Conservation (phyloP, 2,329 filamentous ascomycete species). For the Fusarium humuli region DNA sequence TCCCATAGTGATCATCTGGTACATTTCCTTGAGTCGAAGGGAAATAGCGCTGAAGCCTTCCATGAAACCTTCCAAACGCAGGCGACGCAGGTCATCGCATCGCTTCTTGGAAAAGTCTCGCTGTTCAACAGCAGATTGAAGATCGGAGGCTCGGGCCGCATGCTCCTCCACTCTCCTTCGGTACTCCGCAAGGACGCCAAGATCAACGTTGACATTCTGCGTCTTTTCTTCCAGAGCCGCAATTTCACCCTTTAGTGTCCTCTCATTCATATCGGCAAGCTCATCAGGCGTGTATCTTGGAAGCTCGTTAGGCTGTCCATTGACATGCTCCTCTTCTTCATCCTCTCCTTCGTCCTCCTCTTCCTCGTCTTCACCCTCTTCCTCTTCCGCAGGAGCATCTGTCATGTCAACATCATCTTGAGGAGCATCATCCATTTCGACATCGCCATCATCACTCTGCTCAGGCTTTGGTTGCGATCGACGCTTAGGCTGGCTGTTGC, state of each 20-base stretch:
- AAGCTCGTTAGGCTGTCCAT: conserved; percentile 66
- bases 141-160: conserved; percentile 82
- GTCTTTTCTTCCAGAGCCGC: conserved; percentile 75
- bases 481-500: conserved; percentile 44
- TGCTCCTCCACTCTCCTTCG: conserved; percentile 87
- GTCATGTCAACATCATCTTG: conserved; percentile 49
- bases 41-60: conserved; percentile 96
- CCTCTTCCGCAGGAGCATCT: conserved; percentile 48
- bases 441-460: conserved; percentile 47
- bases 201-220: conserved; percentile 86
- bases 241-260: conserved; percentile 70
- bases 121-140: conserved; percentile 79
- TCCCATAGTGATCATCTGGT: conserved; percentile 99
- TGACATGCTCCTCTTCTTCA: conserved; percentile 43
- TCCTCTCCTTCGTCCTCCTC: conserved; percentile 45
- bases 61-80: conserved; percentile 97
- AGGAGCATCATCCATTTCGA: conserved; percentile 50
- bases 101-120: conserved; percentile 92
- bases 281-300: conserved; percentile 82
- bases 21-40: conserved; percentile 97
- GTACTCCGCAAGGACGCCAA: conserved; percentile 89
- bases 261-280: conserved; percentile 73
- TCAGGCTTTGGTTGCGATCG: conserved; percentile 44
- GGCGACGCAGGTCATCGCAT: conserved; percentile 88
- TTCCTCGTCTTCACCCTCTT: conserved; percentile 45